phyloP scores from a whole-genome alignment of 805 yeast species.

The Candida montana region DNA sequence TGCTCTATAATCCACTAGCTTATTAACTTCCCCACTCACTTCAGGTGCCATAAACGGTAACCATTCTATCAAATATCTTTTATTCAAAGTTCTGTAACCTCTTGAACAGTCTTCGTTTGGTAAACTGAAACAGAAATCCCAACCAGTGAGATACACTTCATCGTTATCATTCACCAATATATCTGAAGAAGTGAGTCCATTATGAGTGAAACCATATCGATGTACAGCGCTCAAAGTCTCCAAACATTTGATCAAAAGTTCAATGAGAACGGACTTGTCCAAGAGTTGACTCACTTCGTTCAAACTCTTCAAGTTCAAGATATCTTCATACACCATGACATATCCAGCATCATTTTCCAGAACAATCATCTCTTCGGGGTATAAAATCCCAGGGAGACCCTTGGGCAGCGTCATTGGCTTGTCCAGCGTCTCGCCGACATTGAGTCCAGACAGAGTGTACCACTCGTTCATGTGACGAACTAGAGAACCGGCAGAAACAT shows the following conservation, averaged over 20 bases:
- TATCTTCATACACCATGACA: constrained; percentile 18
- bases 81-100: constrained; percentile 38
- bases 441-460: constrained; percentile 17
- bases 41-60: constrained; percentile 49
- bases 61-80: constrained; percentile 32
- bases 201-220: constrained; percentile 39
- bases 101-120: constrained; percentile 36
- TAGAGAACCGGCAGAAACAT: constrained; percentile 17
- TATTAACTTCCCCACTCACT: constrained; percentile 34
- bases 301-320: constrained; percentile 14
- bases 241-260: constrained; percentile 20
- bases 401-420: constrained; percentile 13
- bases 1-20: constrained; percentile 39
- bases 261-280: constrained; percentile 17
- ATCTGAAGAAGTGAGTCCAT: constrained; percentile 38
- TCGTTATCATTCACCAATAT: constrained; percentile 33
- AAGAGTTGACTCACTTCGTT: constrained; percentile 13
- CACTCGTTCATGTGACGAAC: constrained; percentile 21
- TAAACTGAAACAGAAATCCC: constrained; percentile 43
- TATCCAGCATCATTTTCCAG: constrained; percentile 12
- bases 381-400: constrained; percentile 15
- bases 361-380: constrained; percentile 16
- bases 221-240: constrained; percentile 30
- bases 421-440: not conserved
- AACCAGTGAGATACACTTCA: constrained; percentile 37